These are phyloP conservation scores for Chalara sp. DNA, from an alignment of 2,329 filamentous ascomycete genomes.

Conservation along the genomic window DNA sequence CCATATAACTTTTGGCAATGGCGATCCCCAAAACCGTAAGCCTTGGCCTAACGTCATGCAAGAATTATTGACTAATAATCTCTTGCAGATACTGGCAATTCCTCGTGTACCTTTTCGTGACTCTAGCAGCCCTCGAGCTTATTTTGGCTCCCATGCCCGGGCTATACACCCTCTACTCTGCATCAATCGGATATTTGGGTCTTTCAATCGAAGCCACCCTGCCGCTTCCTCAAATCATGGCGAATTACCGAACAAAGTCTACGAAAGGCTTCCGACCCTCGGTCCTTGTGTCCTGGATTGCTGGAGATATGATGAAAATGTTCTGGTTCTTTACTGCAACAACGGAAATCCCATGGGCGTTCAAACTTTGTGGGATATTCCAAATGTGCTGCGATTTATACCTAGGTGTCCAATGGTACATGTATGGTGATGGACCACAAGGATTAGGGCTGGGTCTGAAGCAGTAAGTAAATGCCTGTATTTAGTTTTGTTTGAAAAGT, in stretches of 20 bases:
- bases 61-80: too few species aligned
- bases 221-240: slow-evolving; percentile 69
- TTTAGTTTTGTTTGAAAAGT: too few species aligned
- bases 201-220: slow-evolving; percentile 75
- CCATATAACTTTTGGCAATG: slow-evolving; percentile 83
- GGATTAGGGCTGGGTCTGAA: background rate
- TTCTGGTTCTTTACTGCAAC: slow-evolving; percentile 74
- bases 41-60: too few species aligned
- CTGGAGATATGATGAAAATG: slow-evolving; percentile 81
- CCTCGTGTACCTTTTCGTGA: slow-evolving; percentile 58
- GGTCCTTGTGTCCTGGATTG: slow-evolving; percentile 70
- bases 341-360: slow-evolving; percentile 65
- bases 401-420: slow-evolving; percentile 66
- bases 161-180: slow-evolving; percentile 60
- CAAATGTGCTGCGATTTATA: slow-evolving; percentile 71
- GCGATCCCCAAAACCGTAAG: slow-evolving; percentile 59
- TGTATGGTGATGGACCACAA: slow-evolving; percentile 50
- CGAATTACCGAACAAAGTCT: slow-evolving; percentile 61
- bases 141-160: slow-evolving; percentile 51
- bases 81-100: slow-evolving; percentile 67
- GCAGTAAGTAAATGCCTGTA: too few species aligned
- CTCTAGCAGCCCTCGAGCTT: slow-evolving; percentile 58
- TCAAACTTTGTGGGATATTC: slow-evolving; percentile 77
- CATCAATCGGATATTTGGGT: slow-evolving; percentile 65
- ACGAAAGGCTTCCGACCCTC: slow-evolving; percentile 74